Evolutionary conservation across 257 asterid genomes (phyloP), one percentile per base, ranked within the genome.

Genomic region (Nicotiana noctiflora): DNA sequence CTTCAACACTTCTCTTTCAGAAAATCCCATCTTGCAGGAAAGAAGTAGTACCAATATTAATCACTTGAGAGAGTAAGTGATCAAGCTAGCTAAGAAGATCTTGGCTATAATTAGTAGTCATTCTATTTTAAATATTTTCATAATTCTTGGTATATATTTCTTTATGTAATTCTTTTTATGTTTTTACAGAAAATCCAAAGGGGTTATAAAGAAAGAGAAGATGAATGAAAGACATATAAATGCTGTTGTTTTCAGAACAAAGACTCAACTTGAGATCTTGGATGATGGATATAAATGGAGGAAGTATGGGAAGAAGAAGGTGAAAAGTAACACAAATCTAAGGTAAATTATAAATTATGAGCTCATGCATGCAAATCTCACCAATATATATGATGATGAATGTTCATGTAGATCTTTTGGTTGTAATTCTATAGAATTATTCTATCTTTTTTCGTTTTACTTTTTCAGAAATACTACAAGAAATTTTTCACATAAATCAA

Each of bases 201-300:
- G 4, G 82, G 81, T 10, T 7, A 60, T n/a, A 40, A 80, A 70
- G 68, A 68, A 6, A 31, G 49, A 34, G 3, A 83, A 53, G 79
- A 67, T 19, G 62, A 80, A 64, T 19, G 37, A 49, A 68, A 82
- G 57, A 27, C 59, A 46, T 46, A 14, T 68, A 40, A 2, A n/a
- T 6, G 18, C 62, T 31, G 1, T 89, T 80, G 89, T 85, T 4
- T 82, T 92, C 67, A 86, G 84, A 49, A 92, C 95, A 7, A 82
- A 80, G 84, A 87, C 95, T 3, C 62, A 74, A 9, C 88, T 90
- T 29, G 95, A 92, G 53, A 62, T 85, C 63, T 81, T 92, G 93
- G 89, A 88, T 70, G 97, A 92, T 85, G 94, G 96, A 5, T 91
- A 76, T 70, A 87, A 87, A 76, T 90, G 97, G 97, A 90, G 93